Percentiles rank a stretch among this genome's conserved stretches.
These are phyloP conservation scores for Nicotiana paniculata DNA, from an alignment of 257 asterid species.

Conservation along the genomic window DNA sequence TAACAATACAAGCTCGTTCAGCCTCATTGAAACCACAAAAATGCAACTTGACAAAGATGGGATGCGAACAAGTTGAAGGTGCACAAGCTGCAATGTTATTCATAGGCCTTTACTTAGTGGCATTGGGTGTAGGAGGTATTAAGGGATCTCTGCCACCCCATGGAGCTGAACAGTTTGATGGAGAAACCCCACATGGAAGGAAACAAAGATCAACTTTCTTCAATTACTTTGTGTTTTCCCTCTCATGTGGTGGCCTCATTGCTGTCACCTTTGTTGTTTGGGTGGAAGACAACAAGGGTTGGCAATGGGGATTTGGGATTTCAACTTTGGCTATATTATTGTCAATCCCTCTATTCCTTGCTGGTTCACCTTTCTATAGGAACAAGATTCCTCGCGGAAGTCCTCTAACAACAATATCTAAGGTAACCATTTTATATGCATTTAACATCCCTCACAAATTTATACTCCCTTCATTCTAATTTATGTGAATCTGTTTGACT, in stretches of 20 bases:
- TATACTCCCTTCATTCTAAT: no score
- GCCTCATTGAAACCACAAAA: constrained; percentile 49
- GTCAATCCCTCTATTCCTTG: constrained; percentile 55
- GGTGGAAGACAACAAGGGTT: constrained; percentile 87
- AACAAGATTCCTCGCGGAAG: constrained; percentile 70
- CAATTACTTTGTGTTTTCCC: constrained; percentile 75
- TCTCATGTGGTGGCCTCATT: constrained; percentile 65
- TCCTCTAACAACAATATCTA: constrained; percentile 56
- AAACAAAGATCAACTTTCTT: constrained; percentile 76
- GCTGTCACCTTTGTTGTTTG: constrained; percentile 82
- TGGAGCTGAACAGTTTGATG: constrained; percentile 85
- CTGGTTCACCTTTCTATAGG: constrained; percentile 52
- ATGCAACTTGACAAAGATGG: constrained; percentile 28
- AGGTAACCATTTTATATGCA: constrained; percentile 25
- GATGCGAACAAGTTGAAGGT: constrained; percentile 59
- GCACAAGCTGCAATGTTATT: constrained; percentile 61
- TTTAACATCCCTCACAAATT: neutral
- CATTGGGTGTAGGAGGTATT: constrained; percentile 75
- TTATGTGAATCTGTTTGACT: no score
- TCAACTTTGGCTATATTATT: constrained; percentile 58
- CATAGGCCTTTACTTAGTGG: constrained; percentile 62
- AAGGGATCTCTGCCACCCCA: constrained; percentile 71
- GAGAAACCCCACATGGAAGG: constrained; percentile 48
- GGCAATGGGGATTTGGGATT: constrained; percentile 89
- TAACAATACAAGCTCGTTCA: constrained; percentile 69